Base-by-base conservation (phyloP, 2,329 filamentous ascomycete species). In the Alternaria gaisen region DNA sequence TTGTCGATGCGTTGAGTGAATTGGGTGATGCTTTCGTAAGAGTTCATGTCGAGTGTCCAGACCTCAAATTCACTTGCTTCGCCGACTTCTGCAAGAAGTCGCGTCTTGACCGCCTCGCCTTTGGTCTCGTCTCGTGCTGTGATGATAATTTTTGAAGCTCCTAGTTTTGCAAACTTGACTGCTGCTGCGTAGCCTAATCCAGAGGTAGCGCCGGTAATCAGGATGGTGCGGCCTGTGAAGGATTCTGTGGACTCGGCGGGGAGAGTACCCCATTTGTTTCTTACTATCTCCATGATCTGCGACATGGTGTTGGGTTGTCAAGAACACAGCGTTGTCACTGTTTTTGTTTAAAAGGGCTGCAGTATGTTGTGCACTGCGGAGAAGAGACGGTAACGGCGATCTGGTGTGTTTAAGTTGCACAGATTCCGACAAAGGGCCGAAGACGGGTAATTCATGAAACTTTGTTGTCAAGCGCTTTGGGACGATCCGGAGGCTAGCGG, bases 41-140 rank as follows among this genome's bases (percentile, higher is more conserved):
- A 43, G 9, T n/a, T 18, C 51, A 53, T 53, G 18, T 53, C 18
- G 4, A 53, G 51, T 14, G 43, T 10, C 51, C 38, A 53, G n/a
- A 53, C 24, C 28, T 53, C 51, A 9, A 44, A 43, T 9, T 32
- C 12, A 12, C 22, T 18, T 26, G 5, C 28, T 22, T 18, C 3
- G 4, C 12, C 41, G n/a, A 7, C 4, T 14, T 43, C 20, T 41
- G 28, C 28, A 11, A 30, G 28, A 30, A 30, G 28, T 30, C 28
- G 28, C 10, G 9, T 30, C 28, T 11, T 30, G 28, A 11, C 28
- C 2, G 10, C 4, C 28, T 30, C 28, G 28, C 9, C 28, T 30
- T 11, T 30, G 30, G 10, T 30, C 10, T 30, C 28, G 0, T 26
- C 40, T n/a, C 52, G 41, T 12, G 41, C 52, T 18, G 40, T 36